Percentiles rank a stretch among this genome's conserved stretches.
These are phyloP conservation scores for Nothopassalora personata DNA, from an alignment of 2,329 filamentous ascomycete genomes.

Conservation along the genomic window DNA sequence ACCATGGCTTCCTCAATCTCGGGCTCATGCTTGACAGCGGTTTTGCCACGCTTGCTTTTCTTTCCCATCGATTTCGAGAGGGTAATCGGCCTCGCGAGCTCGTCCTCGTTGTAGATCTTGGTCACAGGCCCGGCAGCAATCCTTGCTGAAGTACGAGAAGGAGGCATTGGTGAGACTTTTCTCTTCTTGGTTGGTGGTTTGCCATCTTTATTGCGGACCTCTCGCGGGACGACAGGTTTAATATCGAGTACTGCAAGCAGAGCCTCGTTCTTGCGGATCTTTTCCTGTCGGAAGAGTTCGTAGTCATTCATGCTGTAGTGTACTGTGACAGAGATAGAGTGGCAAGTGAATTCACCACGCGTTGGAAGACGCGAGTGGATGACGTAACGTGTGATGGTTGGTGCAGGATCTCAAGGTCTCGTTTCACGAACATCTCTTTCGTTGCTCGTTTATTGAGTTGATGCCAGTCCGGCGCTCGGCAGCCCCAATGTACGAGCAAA, in stretches of 20 bases:
- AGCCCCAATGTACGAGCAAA: too few species aligned
- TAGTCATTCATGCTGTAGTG: conserved; percentile 37
- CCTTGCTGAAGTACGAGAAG: conserved; percentile 44
- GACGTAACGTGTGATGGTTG: background rate
- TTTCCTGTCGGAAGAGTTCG: conserved; percentile 43
- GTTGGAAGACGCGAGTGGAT: background rate
- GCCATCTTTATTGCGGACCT: conserved; percentile 13
- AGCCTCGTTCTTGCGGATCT: conserved; percentile 47
- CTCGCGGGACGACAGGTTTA: conserved; percentile 23
- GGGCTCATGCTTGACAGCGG: conserved; percentile 1
- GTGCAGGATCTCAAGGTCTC: background rate
- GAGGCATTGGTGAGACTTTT: conserved; percentile 29
- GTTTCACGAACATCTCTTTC: too few species aligned
- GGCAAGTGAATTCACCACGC: background rate
- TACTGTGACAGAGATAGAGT: background rate
- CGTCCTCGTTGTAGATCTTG: conserved; percentile 39
- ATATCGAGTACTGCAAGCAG: conserved; percentile 47
- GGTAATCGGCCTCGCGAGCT: conserved; percentile 20
- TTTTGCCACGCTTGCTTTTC: conserved; percentile 1
- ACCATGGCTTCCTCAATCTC: conserved; percentile 19
- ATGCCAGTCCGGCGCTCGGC: too few species aligned
- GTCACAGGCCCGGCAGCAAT: conserved; percentile 38
- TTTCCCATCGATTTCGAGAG: conserved; percentile 21
- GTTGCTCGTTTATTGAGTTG: too few species aligned
- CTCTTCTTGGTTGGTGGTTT: conserved; percentile 37